These are phyloP conservation scores for Polytrichum commune DNA, from an alignment of 225 moss, liverwort and hornwort genomes.

Conservation along the genomic window DNA sequence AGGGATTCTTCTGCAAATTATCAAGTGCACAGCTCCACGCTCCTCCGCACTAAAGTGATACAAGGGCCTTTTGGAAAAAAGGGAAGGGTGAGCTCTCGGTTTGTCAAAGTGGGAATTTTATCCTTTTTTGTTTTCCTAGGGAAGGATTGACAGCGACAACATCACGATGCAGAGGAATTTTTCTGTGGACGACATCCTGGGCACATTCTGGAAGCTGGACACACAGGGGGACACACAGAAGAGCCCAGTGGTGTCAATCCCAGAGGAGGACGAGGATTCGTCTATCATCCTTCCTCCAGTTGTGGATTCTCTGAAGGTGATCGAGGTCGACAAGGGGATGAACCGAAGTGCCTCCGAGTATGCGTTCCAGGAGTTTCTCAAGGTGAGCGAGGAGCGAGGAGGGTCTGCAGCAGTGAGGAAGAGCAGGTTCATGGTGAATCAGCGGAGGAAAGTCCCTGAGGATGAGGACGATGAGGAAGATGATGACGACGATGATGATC, in stretches of 20 bases:
- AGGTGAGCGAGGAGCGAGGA: slow-evolving; percentile 38
- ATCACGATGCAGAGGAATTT: slow-evolving; percentile 54
- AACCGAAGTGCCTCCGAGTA: slow-evolving; percentile 84
- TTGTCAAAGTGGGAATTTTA: neutral
- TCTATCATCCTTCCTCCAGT: slow-evolving; percentile 21
- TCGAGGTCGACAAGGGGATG: slow-evolving; percentile 59
- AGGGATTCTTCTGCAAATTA: no score
- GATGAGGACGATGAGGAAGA: slow-evolving; percentile 31
- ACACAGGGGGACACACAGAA: slow-evolving; percentile 43
- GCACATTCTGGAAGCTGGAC: slow-evolving; percentile 63
- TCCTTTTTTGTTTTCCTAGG: neutral
- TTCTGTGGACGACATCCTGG: slow-evolving; percentile 56
- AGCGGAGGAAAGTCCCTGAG: slow-evolving; percentile 19
- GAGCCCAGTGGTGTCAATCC: slow-evolving; percentile 30
- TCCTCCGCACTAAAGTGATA: no score
- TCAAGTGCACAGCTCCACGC: no score
- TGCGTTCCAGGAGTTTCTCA: slow-evolving; percentile 87
- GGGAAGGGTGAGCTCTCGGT: no score
- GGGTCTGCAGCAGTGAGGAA: slow-evolving; percentile 33
- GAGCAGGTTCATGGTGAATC: slow-evolving; percentile 44
- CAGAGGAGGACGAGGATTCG: slow-evolving; percentile 33
- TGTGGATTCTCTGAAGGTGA: slow-evolving; percentile 39
- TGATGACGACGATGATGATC: slow-evolving; percentile 31
- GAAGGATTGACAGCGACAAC: neutral
- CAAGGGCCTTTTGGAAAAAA: no score